Percentiles rank a stretch among this genome's conserved stretches.
These are phyloP conservation scores for Epichloe coenophiala DNA, from an alignment of 2,329 filamentous ascomycete genomes.

Conservation along the genomic window DNA sequence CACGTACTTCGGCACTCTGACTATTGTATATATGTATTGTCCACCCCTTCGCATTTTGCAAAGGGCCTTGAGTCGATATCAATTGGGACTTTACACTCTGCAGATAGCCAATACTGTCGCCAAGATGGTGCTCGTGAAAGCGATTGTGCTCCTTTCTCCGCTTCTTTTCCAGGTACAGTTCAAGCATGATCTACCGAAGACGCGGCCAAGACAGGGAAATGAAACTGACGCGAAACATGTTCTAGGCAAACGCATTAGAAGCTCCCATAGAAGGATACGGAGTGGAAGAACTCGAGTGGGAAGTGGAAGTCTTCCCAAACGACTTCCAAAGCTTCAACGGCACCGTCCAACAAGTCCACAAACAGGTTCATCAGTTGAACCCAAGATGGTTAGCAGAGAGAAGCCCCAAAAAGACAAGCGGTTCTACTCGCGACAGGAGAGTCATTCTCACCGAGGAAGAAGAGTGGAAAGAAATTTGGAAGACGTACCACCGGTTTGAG, in stretches of 20 bases:
- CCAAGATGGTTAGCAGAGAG: background rate
- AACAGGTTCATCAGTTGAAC: background rate
- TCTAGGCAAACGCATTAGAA: background rate
- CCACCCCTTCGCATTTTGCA: too few relatives aligned
- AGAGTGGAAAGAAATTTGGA: background rate
- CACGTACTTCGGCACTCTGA: too few relatives aligned
- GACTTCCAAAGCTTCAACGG: background rate
- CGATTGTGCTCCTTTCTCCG: too few relatives aligned
- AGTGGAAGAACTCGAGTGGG: background rate
- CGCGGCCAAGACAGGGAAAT: too few relatives aligned
- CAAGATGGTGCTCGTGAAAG: too few relatives aligned
- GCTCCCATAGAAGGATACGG: background rate
- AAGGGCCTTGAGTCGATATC: too few relatives aligned
- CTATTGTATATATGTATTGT: too few relatives aligned
- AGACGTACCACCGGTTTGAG: background rate
- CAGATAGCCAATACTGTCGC: too few relatives aligned
- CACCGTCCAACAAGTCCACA: background rate
- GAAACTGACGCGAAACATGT: background rate
- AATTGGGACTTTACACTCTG: too few relatives aligned
- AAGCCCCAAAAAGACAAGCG: background rate
- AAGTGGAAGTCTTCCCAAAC: background rate
- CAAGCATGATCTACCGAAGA: too few relatives aligned
- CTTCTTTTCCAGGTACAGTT: too few relatives aligned
- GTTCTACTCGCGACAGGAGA: background rate
- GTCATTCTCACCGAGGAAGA: background rate